Evolutionary conservation across 352 stramenopile species (phyloP).

Genomic region (Phytophthora pinifolia): DNA sequence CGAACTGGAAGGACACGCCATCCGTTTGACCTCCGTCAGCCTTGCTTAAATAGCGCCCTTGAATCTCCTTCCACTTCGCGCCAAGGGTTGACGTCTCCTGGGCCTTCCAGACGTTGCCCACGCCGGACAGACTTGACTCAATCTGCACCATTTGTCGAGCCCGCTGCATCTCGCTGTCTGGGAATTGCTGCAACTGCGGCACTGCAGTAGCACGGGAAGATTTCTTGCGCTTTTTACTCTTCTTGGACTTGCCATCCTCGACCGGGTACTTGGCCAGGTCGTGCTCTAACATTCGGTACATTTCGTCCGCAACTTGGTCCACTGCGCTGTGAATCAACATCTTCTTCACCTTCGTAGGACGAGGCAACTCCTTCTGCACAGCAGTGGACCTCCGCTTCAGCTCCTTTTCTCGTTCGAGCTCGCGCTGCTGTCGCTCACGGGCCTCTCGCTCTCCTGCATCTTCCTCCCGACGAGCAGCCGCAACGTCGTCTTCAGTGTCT

Average conservation of each 20-base stretch:
- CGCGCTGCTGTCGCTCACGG: constrained; percentile 46
- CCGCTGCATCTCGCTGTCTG: constrained; percentile 62
- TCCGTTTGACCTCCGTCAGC: constrained; percentile 17
- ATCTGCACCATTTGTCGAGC: constrained; percentile 80
- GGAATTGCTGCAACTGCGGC: constrained; percentile 43
- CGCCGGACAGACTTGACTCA: constrained; percentile 57
- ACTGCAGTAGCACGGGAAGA: constrained; percentile 19
- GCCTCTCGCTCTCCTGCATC: constrained; percentile 86
- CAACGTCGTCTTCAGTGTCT: constrained; percentile 41
- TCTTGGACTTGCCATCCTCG: constrained; percentile 35
- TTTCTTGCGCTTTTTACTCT: constrained; percentile 75
- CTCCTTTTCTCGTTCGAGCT: constrained; percentile 58
- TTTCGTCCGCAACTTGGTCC: constrained; percentile 52
- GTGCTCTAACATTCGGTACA: constrained; percentile 64
- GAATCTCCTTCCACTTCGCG: constrained; percentile 40
- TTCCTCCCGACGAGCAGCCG: constrained; percentile 40
- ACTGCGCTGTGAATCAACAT: constrained; percentile 47
- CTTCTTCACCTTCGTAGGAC: constrained; percentile 61
- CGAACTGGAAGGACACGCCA: constrained; percentile 46
- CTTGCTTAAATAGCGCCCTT: constrained; percentile 43
- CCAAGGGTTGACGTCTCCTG: constrained; percentile 17
- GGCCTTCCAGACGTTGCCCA: constrained; percentile 44
- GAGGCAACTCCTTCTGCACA: constrained; percentile 70
- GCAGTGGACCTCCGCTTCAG: constrained; percentile 61
- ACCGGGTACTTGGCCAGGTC: constrained; percentile 58